phyloP scores from a whole-genome alignment of 1,284 basidiomycete genomes.

The Apiotrichum akiyoshidainum region DNA sequence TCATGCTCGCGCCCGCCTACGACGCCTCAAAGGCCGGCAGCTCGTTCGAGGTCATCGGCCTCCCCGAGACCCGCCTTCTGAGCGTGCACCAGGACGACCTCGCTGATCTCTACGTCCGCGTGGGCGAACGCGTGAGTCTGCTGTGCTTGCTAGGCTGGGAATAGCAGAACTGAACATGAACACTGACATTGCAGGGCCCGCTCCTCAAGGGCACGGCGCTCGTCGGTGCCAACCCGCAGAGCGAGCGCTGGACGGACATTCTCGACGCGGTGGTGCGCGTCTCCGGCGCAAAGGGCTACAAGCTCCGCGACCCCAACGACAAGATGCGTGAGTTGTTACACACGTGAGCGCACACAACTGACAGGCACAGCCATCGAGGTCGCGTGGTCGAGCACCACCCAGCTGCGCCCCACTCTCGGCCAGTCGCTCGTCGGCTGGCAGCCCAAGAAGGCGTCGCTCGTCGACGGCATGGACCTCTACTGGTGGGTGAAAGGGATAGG shows the following conservation, averaged over 20 bases:
- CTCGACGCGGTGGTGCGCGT: conserved; percentile 53
- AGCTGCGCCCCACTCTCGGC: conserved; percentile 54
- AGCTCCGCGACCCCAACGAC: conserved; percentile 19
- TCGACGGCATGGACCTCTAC: conserved; percentile 56
- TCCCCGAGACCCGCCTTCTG: conserved; percentile 52
- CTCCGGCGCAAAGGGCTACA: conserved; percentile 46
- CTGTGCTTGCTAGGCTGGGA: background rate
- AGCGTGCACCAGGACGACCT: conserved; percentile 58
- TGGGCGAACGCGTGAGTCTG: conserved; percentile 50
- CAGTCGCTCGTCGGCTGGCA: conserved; percentile 56
- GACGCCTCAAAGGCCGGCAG: conserved; percentile 48
- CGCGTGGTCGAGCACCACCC: conserved; percentile 21
- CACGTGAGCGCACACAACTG: conserved; percentile 8
- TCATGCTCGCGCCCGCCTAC: conserved; percentile 48
- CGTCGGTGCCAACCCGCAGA: conserved; percentile 54
- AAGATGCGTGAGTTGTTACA: conserved; percentile 8
- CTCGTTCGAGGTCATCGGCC: conserved; percentile 49
- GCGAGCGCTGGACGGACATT: conserved; percentile 55
- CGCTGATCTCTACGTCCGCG: conserved; percentile 55
- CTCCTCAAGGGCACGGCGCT: conserved; percentile 54
- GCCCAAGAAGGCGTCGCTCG: conserved; percentile 53
- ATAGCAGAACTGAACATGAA: background rate
- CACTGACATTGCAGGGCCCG: conserved; percentile 29
- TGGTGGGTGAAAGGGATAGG: conserved; percentile 26
- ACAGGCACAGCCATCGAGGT: conserved; percentile 43